Evolutionary conservation across 352 stramenopile species (phyloP), one percentile per base, ranked within the genome.

Genomic region (Phytophthora niederhauseri): DNA sequence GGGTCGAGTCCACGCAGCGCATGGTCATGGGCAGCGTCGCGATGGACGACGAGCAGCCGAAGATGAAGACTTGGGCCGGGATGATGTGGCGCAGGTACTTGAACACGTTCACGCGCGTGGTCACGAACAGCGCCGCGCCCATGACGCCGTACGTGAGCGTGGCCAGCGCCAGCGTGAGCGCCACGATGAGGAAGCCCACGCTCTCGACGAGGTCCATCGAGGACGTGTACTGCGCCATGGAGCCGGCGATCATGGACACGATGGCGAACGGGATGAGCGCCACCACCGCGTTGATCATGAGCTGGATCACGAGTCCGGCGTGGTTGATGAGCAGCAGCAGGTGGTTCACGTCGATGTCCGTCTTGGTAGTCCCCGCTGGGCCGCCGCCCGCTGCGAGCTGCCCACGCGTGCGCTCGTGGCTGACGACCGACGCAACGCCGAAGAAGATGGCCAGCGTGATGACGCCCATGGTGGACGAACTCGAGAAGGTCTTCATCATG

Each of bases 21-120:
- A 93, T 78, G 20, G 85, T 93, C 71, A 93, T 84, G 11, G 87
- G 87, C 30, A 94, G 73, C 55, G 84, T 94, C 26, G 84, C 87
- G 34, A 93, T 89, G 19, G 87, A 94, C 6, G 87, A 94, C 57
- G 83, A 88, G 66, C 82, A 94, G 34, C 84, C 84, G 50, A 93
- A 84, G 53, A 89, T 88, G 63, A 94, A 94, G 4, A 90, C 70
- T 61, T 93, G 84, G 4, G 84, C 87, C 0, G 87, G 87, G 8
- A 93, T 57, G 48, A 94, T 90, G 63, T 90, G 53, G 28, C 72
- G 73, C 50, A 94, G 58, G 63, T 87, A 94, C 30, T 52, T 68
- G 68, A 92, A 92, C 11, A 92, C 75, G 64, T 85, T 92, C 31
- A 80, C 77, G 6, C 80, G 57, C n/a, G 84, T 90, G 9, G 78